Base-by-base conservation (phyloP, 352 stramenopile species). In the Pythium brachiatum region DNA sequence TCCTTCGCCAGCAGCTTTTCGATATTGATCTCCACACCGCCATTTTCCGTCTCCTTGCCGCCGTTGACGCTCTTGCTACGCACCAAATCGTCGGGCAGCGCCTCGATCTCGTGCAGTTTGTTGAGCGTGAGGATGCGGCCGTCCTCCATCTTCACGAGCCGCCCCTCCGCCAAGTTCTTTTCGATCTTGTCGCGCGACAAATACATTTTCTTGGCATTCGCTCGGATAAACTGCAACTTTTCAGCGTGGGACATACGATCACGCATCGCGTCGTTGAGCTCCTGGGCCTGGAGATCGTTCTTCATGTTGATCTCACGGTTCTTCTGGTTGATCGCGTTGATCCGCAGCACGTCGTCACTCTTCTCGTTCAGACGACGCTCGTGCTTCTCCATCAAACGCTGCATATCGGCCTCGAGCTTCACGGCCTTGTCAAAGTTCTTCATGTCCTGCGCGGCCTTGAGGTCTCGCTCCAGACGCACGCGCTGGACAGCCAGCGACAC, bases 351-450 rank as follows among this genome's bases (percentile, higher is more conserved):
- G 12, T 95, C 86, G 52, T 95, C 86, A 7, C 72, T 89, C 52
- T 95, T 92, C 53, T 84, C 74, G 6, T 77, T 85, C 62, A 88
- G 78, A 5, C 81, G 80, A 46, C 78, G 73, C 51, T 93, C 83
- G 53, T 92, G 90, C 52, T 88, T 74, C 0, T 69, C 72, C n/a
- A 82, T 47, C 32, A 93, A 62, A 50, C 80, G 78, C 26, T 90
- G 79, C 38, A 92, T 62, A 18, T 74, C 68, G 43, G 77, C 83
- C 51, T 95, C 86, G 0, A 95, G 69, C 41, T 84, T 72, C 20
- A 95, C 53, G 7, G 86, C 83, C 53, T 95, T 95, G 29, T 90
- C 83, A 60, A 91, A 95, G 64, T 95, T 92, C 64, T 92, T 90
- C 78, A 91, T 91, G 47, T 89, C 80, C 60, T 92, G 83, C 20